phyloP scores from a whole-genome alignment of 495 filamentous ascomycete genomes.

The Penicillium canescens region DNA sequence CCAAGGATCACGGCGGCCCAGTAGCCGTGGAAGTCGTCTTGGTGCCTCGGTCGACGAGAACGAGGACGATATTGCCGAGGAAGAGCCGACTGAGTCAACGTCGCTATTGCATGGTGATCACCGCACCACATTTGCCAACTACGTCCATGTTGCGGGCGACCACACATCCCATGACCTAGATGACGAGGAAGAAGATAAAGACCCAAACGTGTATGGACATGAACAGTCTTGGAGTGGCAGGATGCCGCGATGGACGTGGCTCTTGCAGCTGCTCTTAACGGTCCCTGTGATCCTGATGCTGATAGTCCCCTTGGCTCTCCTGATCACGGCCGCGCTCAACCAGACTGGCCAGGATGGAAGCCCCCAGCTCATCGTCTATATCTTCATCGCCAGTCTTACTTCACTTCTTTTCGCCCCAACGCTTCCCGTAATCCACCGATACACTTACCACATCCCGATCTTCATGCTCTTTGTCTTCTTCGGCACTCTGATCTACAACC shows the following conservation, averaged over 20 bases:
- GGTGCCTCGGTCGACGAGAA: slow-evolving; percentile 34
- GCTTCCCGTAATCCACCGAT: slow-evolving; percentile 82
- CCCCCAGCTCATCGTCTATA: slow-evolving; percentile 64
- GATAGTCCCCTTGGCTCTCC: slow-evolving; percentile 68
- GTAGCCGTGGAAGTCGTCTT: slow-evolving; percentile 43
- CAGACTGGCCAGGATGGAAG: slow-evolving; percentile 84
- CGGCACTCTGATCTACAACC: slow-evolving; percentile 83
- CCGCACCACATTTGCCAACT: slow-evolving; percentile 73
- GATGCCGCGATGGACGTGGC: slow-evolving; percentile 82
- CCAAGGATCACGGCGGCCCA: slow-evolving; percentile 38
- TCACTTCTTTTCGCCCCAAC: slow-evolving; percentile 76
- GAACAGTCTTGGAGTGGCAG: slow-evolving; percentile 85
- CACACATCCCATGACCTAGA: slow-evolving; percentile 29
- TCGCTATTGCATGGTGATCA: slow-evolving; percentile 66
- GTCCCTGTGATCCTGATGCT: slow-evolving; percentile 76
- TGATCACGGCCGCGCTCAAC: slow-evolving; percentile 68
- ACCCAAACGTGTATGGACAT: slow-evolving; percentile 60
- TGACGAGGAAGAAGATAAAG: slow-evolving; percentile 34
- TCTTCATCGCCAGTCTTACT: slow-evolving; percentile 64
- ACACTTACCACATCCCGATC: slow-evolving; percentile 77
- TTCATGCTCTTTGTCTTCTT: slow-evolving; percentile 72
- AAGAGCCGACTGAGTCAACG: slow-evolving; percentile 72
- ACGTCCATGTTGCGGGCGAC: slow-evolving; percentile 49
- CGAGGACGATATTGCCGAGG: slow-evolving; percentile 46
- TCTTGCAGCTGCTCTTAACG: slow-evolving; percentile 79